Evolutionary conservation across 2,329 filamentous ascomycete genomes (phyloP), one percentile per base, ranked within the genome.

Genomic region (Aspergillus aculeatus): DNA sequence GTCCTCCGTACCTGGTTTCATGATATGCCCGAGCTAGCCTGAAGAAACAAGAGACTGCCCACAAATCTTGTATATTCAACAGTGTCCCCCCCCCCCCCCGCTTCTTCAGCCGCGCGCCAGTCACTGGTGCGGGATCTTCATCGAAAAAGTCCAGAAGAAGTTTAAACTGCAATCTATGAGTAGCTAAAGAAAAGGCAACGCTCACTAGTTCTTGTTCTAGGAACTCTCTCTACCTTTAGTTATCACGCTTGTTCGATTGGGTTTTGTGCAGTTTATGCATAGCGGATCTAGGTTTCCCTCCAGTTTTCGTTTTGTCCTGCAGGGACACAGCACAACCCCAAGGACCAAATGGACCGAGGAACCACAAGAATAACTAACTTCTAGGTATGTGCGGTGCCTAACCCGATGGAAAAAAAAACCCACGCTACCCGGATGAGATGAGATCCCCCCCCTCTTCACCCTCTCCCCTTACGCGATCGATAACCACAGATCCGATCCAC

Each of bases 71-170:
- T 44, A 16, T 12, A 5, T 2, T 44, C 38, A 44, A 44, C 32
- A 10, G 9, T 19, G 16, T 9, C 50, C n/a, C 14, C 50, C 12
- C 11, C 31, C 31, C n/a, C 19, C 14, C 52, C 47, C 63, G 59
- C 58, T 60, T 52, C 19, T 61, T 66, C 63, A 66, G 64, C 64
- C 60, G 56, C 62, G 64, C 64, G 64, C 61, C 49, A 16, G 5
- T 52, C 59, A 29, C 24, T 12, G 32, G 38, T 49, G 26, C 56
- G 26, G 26, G 44, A 41, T 51, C 54, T 32, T 51, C 35, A 47
- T 60, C 58, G 60, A 59, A 59, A 52, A 44, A 50, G 26, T 61
- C 62, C 57, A 63, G 59, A 64, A 64, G 54, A 61, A 57, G 57
- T 54, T 58, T 60, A 60, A 58, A 48, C 52, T 19, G 19, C 47